Conservation (phyloP, 805 yeast genomes). For the Candida anglica region DNA sequence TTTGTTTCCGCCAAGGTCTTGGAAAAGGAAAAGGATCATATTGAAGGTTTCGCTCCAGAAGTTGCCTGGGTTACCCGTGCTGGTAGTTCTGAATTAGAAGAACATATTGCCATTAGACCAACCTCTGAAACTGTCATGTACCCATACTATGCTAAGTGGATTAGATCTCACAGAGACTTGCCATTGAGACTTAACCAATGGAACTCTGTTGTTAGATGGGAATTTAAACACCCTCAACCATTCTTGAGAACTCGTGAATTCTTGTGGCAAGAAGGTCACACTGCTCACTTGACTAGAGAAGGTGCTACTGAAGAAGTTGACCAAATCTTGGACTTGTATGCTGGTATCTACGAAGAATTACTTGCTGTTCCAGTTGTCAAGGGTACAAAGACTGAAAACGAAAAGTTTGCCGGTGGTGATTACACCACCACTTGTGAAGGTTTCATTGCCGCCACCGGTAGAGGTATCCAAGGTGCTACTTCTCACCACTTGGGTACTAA, state of each 20-base stretch:
- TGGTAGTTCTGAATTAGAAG: conserved; percentile 90
- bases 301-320: conserved; percentile 82
- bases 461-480: conserved; percentile 99
- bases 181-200: conserved; percentile 97
- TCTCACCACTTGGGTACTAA: conserved; percentile 97
- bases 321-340: conserved; percentile 82
- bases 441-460: conserved; percentile 95
- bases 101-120: conserved; percentile 98
- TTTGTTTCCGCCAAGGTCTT: conserved; percentile 89
- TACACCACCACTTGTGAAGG: conserved; percentile 97
- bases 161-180: conserved; percentile 95
- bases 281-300: conserved; percentile 84
- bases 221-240: conserved; percentile 99
- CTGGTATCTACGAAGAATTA: conserved; percentile 80
- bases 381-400: conserved; percentile 95
- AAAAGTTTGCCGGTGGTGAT: conserved; percentile 96
- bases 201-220: conserved; percentile 99
- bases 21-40: conserved; percentile 97
- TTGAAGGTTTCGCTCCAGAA: conserved; percentile 99
- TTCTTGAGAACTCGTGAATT: conserved; percentile 98
- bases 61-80: conserved; percentile 99
- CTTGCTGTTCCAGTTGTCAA: conserved; percentile 96
- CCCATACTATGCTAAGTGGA: conserved; percentile 99
- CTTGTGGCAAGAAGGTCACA: conserved; percentile 99
- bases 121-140: conserved; percentile 99